Evolutionary conservation across 1,284 basidiomycete species (phyloP).

Genomic region (Prillingera fragicola): DNA sequence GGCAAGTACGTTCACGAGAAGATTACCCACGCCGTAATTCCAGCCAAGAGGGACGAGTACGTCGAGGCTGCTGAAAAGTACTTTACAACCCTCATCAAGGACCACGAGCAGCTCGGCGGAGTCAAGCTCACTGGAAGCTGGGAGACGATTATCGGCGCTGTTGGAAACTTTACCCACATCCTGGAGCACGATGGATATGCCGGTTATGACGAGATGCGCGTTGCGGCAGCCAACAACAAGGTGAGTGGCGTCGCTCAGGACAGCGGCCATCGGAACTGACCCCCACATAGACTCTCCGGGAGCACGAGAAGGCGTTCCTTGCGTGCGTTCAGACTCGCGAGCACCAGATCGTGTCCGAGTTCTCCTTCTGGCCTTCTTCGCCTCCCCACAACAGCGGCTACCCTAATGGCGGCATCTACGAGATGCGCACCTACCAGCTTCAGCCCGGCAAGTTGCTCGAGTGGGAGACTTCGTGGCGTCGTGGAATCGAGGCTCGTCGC

Average conservation of each 20-base stretch:
- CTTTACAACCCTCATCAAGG: slow-evolving; percentile 69
- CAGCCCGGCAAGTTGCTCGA: slow-evolving; percentile 77
- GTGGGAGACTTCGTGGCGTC: slow-evolving; percentile 88
- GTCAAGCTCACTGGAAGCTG: slow-evolving; percentile 86
- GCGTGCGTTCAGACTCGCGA: slow-evolving; percentile 66
- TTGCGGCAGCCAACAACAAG: slow-evolving; percentile 23
- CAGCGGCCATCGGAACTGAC: slow-evolving; percentile 5
- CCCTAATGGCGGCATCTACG: slow-evolving; percentile 75
- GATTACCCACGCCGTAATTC: slow-evolving; percentile 79
- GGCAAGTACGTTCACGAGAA: slow-evolving; percentile 76
- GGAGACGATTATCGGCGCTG: slow-evolving; percentile 77
- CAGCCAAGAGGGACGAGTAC: slow-evolving; percentile 71
- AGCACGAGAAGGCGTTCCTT: slow-evolving; percentile 53
- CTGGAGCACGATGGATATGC: slow-evolving; percentile 84
- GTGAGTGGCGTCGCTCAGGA: slow-evolving; percentile 24
- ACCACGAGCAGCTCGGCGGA: slow-evolving; percentile 56
- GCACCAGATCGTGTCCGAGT: slow-evolving; percentile 80
- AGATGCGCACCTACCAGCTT: slow-evolving; percentile 70
- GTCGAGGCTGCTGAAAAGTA: slow-evolving; percentile 76
- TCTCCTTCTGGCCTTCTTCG: slow-evolving; percentile 84
- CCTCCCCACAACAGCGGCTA: slow-evolving; percentile 62
- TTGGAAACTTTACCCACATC: slow-evolving; percentile 68
- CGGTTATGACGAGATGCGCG: slow-evolving; percentile 60
- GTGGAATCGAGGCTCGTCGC: slow-evolving; percentile 78
- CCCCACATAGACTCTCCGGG: slow-evolving; percentile 11